A percentile compares a stretch with the other conserved stretches of the same genome.
Conservation (phyloP, 208 protist species). For the Leishmania guyanensis region DNA sequence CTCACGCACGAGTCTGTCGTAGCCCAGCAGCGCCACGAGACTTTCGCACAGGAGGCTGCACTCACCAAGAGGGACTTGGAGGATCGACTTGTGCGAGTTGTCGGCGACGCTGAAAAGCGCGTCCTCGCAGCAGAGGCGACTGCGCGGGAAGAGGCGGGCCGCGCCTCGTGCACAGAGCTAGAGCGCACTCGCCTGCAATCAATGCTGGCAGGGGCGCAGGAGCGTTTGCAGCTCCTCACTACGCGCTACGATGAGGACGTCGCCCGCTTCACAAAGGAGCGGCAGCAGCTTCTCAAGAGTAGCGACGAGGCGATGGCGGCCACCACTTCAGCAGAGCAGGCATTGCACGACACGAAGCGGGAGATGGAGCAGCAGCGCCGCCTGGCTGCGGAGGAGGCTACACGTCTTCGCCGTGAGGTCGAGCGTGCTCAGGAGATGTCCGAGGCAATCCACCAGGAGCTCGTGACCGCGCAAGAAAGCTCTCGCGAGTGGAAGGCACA, state of each 20-base stretch:
- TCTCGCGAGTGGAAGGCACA: conserved; percentile 35
- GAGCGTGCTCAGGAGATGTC: conserved; percentile 20
- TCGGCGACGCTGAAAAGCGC: conserved; percentile 39
- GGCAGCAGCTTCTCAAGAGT: conserved; percentile 41
- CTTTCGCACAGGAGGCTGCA: conserved; percentile 32
- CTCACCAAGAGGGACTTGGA: conserved; percentile 34
- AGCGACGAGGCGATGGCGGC: conserved; percentile 37
- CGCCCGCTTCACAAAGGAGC: conserved; percentile 46
- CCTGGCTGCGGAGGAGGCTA: conserved; percentile 28
- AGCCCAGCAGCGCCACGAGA: conserved; percentile 37
- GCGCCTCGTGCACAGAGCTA: conserved; percentile 46
- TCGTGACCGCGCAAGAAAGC: conserved; percentile 25
- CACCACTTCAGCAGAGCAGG: conserved; percentile 27
- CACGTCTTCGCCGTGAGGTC: conserved; percentile 24
- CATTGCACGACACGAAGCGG: conserved; percentile 31
- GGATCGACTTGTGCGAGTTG: conserved; percentile 37
- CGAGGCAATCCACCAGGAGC: conserved; percentile 15
- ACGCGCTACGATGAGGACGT: conserved; percentile 51
- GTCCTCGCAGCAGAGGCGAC: conserved; percentile 55
- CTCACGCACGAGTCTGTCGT: conserved; percentile 44
- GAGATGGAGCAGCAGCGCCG: conserved; percentile 37
- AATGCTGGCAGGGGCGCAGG: conserved; percentile 56
- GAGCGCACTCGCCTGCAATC: conserved; percentile 67
- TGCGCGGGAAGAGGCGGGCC: conserved; percentile 52
- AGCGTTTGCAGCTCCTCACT: conserved; percentile 52